Evolutionary conservation across 176 grass and related monocot genomes (phyloP), one percentile per base, ranked within the genome.

Genomic region (Hsuehochloa calcarea): DNA sequence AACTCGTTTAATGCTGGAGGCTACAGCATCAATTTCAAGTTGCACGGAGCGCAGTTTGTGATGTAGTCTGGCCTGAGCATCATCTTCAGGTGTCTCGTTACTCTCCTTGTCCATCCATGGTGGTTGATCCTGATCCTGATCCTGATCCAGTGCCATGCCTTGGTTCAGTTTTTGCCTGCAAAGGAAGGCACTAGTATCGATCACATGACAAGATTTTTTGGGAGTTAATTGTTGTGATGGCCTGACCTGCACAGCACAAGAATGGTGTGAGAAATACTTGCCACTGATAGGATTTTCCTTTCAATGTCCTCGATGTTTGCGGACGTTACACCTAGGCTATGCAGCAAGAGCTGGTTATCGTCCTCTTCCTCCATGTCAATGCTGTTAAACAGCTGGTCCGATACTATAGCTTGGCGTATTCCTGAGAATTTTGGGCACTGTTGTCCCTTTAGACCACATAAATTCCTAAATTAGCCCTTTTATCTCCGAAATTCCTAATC

Each of bases 281-380:
- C 96, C 93, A 93, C 66, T 73, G 93, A 95, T 1, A 98, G 87
- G 49, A 98, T 89, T 81, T 85, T 89, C 41, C 88, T 91, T 70
- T 98, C 96, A 23, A 98, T 90, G 74, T 95, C 96, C 77, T 98
- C 91, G 23, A 80, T 81, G 77, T 90, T 93, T 6, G 93, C 91
- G 17, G 96, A 93, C 35, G 96, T 88, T n/a, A 95, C 87, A 41
- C 96, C 93, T 44, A 98, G 87, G 78, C 93, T 95, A 68, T 89
- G 89, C 26, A 98, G 69, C 68, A 98, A 80, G 83, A 87, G 91
- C 69, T 81, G 88, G 65, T 98, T 87, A 56, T 85, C 91, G 45
- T 97, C 87, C 19, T 92, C 93, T 37, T 92, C 91, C 63, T 90
- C 89, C 89, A 91, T 90, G 29, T 34, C 31, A 1, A 3, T 34